A percentile compares a stretch with the other conserved stretches of the same genome.
phyloP scores from a whole-genome alignment of 805 yeast genomes.

The Maudiozyma saulgeensis region DNA sequence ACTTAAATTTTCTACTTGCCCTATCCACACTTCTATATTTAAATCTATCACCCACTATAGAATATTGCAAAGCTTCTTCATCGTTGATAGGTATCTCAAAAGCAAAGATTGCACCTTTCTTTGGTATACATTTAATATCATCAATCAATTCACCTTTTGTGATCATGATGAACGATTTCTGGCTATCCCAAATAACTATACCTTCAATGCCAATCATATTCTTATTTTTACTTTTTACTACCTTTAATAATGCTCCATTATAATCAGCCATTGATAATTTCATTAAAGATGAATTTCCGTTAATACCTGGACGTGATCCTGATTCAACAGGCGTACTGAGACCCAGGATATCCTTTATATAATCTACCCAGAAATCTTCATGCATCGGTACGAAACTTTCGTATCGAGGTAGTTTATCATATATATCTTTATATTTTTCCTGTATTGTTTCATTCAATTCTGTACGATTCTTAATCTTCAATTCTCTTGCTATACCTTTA shows the following conservation, averaged over 20 bases:
- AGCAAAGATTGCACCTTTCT: slow-evolving; percentile 55
- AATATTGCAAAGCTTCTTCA: slow-evolving; percentile 42
- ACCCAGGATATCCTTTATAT: slow-evolving; percentile 48
- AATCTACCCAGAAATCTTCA: slow-evolving; percentile 57
- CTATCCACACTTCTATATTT: slow-evolving; percentile 70
- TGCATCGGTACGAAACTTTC: slow-evolving; percentile 47
- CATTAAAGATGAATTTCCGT: slow-evolving; percentile 33
- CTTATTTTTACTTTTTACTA: slow-evolving; percentile 46
- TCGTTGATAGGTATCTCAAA: slow-evolving; percentile 37
- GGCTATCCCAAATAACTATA: slow-evolving; percentile 78
- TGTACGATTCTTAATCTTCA: slow-evolving; percentile 8
- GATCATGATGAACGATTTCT: slow-evolving; percentile 55
- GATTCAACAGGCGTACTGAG: slow-evolving; percentile 17
- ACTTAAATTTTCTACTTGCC: slow-evolving; percentile 76
- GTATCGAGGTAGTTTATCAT: slow-evolving; percentile 30
- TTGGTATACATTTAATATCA: slow-evolving; percentile 57
- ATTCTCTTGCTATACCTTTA: slow-evolving; percentile 20
- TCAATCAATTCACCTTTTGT: slow-evolving; percentile 38
- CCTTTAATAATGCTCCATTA: slow-evolving; percentile 63
- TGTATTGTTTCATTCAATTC: slow-evolving; percentile 19
- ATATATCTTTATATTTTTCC: slow-evolving; percentile 12
- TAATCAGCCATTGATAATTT: slow-evolving; percentile 70
- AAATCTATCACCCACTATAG: slow-evolving; percentile 71
- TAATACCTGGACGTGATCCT: slow-evolving; percentile 12
- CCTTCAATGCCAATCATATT: slow-evolving; percentile 57